phyloP scores from a whole-genome alignment of 129 eudicot genomes.

The Heracleum sosnowskyi region DNA sequence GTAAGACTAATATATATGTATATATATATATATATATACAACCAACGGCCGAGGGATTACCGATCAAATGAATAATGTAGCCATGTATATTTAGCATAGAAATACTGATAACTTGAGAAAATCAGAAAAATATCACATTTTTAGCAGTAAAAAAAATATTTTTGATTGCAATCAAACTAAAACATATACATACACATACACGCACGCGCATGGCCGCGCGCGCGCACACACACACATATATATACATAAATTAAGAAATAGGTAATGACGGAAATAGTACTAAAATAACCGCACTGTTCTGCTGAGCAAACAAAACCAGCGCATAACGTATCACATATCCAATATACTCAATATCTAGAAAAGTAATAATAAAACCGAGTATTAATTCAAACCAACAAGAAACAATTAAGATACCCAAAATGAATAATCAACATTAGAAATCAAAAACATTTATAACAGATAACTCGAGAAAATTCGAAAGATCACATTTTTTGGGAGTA shows the following conservation, averaged over 20 bases:
- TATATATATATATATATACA: no score
- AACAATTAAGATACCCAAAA: neutral
- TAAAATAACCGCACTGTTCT: neutral
- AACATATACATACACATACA: no score
- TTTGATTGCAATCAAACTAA: no score
- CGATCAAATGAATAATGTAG: no score
- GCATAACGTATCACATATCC: neutral
- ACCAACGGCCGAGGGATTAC: no score
- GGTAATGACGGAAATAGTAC: neutral
- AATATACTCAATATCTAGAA: neutral
- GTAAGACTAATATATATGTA: no score
- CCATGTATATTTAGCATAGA: no score
- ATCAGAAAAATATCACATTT: no score
- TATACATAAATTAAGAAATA: neutral
- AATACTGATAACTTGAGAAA: no score
- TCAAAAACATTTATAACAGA: neutral
- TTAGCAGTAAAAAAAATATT: no score
- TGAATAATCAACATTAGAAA: neutral
- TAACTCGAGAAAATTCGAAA: neutral
- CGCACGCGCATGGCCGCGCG: no score
- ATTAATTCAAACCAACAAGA: neutral
- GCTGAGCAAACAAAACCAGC: neutral
- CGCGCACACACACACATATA: no score
- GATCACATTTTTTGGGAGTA: neutral
- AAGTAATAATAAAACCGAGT: neutral